Conservation (phyloP, 1,284 basidiomycete genomes). For the Ganoderma lucidum region DNA sequence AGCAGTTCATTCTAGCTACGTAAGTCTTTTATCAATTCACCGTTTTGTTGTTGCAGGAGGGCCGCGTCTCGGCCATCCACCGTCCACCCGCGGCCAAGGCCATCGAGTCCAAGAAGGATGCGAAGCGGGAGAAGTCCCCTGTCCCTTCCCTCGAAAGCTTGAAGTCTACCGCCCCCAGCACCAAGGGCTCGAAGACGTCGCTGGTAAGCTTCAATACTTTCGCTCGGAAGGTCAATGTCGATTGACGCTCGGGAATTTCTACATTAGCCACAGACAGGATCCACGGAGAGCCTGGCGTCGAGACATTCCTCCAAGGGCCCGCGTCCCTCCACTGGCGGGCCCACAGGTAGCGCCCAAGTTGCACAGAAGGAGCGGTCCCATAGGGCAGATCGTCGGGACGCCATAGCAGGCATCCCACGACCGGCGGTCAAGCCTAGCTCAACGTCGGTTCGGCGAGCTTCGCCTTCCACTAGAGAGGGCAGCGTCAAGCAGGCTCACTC, state of each 20-base stretch:
- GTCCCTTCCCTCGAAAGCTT: background rate
- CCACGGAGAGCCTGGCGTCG: background rate
- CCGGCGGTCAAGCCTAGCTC: too few relatives aligned
- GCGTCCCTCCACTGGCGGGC: background rate
- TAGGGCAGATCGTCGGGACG: background rate
- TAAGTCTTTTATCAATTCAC: background rate
- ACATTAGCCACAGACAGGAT: background rate
- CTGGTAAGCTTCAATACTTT: background rate
- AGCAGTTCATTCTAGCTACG: background rate
- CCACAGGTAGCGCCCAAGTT: background rate
- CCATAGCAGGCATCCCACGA: background rate
- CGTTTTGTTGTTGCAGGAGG: constrained; percentile 1
- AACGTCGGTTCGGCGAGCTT: background rate
- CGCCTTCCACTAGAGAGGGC: background rate
- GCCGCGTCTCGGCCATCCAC: background rate
- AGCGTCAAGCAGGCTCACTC: background rate
- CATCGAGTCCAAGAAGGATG: background rate
- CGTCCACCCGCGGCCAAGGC: background rate
- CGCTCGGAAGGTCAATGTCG: background rate
- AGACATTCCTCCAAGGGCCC: background rate
- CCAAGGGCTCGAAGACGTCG: background rate
- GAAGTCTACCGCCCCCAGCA: background rate
- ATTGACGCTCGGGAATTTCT: background rate
- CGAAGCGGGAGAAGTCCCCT: background rate
- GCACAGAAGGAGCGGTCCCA: background rate